These are phyloP conservation scores for Scenedesmus sp. DNA, from an alignment of 163 green algal species.

Conservation along the genomic window DNA sequence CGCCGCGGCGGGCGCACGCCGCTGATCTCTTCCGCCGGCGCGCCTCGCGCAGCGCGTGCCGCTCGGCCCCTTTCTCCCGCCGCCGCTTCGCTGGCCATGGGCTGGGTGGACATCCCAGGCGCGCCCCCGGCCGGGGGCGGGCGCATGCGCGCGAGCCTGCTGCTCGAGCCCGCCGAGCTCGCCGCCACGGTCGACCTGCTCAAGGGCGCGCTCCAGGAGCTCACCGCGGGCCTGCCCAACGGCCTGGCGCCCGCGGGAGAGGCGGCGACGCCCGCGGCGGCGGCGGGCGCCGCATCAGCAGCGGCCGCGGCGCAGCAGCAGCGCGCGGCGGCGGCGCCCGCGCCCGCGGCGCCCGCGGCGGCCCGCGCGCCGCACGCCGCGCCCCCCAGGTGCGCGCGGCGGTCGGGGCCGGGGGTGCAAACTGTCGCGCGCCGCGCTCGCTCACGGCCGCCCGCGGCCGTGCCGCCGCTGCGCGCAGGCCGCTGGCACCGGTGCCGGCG, in stretches of 20 bases:
- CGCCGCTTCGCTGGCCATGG: too few relatives aligned
- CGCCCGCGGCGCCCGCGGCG: neutral
- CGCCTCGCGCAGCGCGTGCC: too few relatives aligned
- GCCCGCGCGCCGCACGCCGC: neutral
- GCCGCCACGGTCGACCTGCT: slow-evolving; percentile 42
- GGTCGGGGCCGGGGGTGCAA: too few relatives aligned
- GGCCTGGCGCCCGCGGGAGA: neutral
- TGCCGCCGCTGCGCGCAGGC: neutral
- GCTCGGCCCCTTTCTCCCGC: too few relatives aligned
- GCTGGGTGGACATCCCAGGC: slow-evolving; percentile 15
- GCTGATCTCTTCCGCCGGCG: too few relatives aligned
- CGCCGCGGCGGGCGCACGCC: too few relatives aligned
- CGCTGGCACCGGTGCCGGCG: neutral
- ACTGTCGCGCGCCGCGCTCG: too few relatives aligned
- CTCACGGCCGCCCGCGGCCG: too few relatives aligned
- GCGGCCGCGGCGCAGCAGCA: neutral
- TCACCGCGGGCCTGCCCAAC: slow-evolving; percentile 6
- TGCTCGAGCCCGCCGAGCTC: slow-evolving; percentile 45
- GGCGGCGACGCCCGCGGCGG: too few relatives aligned
- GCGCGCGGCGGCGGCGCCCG: neutral
- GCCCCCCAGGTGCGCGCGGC: neutral
- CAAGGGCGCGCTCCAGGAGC: slow-evolving; percentile 28
- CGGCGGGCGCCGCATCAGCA: too few relatives aligned
- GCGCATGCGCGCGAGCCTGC: slow-evolving; percentile 13
- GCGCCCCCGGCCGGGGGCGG: slow-evolving; percentile 6